Conservation (phyloP, 148 eudicot genomes). For the Arbutus unedo region DNA sequence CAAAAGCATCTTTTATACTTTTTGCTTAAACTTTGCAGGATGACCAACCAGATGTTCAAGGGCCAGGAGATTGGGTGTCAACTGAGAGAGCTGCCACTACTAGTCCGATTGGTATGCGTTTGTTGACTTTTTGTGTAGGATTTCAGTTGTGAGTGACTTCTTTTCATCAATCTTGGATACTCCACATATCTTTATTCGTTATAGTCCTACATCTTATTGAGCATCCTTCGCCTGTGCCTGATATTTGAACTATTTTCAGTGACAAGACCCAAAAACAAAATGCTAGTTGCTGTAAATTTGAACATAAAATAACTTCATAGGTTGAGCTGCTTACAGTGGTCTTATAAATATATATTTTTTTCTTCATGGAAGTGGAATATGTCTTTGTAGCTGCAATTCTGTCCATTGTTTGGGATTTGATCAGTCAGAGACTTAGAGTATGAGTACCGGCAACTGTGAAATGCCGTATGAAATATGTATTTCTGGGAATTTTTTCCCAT, state of each 20-base stretch:
- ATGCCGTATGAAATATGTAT: neutral
- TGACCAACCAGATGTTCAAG: conserved; percentile 96
- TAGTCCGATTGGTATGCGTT: conserved; percentile 83
- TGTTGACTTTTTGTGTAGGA: neutral
- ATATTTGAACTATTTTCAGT: neutral
- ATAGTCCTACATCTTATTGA: neutral
- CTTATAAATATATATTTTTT: neutral
- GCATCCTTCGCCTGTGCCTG: neutral
- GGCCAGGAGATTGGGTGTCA: conserved; percentile 85
- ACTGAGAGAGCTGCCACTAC: conserved; percentile 81
- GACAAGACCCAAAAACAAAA: neutral
- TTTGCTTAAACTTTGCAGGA: conserved; percentile 40
- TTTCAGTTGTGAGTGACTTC: neutral
- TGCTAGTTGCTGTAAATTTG: neutral
- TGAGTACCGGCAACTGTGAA: neutral
- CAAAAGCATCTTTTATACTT: too few relatives aligned
- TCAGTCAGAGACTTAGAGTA: too few relatives aligned
- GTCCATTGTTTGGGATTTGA: neutral
- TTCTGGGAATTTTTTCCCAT: neutral
- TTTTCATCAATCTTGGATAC: neutral
- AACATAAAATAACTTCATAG: neutral
- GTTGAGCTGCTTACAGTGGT: neutral
- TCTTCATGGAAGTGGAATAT: neutral
- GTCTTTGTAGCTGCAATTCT: neutral
- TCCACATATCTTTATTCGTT: neutral